phyloP scores from a whole-genome alignment of 2,329 filamentous ascomycete genomes.

The Hypoxylon sp. region DNA sequence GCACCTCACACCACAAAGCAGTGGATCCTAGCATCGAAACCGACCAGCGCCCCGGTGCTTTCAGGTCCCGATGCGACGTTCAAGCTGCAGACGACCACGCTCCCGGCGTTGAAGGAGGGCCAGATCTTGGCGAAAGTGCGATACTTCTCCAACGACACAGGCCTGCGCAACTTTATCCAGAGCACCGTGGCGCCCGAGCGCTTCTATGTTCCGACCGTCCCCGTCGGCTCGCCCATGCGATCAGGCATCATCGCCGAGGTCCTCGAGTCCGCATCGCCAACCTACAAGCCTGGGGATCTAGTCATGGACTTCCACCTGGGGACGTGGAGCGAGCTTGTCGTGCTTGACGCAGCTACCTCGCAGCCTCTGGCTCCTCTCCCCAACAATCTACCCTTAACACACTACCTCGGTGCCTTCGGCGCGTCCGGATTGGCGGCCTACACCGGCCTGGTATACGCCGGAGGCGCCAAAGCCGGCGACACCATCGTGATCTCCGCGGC shows the following conservation, averaged over 20 bases:
- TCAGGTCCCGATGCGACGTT: slow-evolving; percentile 43
- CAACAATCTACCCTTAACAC: slow-evolving; percentile 37
- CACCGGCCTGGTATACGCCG: slow-evolving; percentile 53
- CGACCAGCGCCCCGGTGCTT: slow-evolving; percentile 38
- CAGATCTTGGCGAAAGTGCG: slow-evolving; percentile 40
- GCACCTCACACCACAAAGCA: slow-evolving; percentile 40
- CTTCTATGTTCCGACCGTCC: slow-evolving; percentile 42
- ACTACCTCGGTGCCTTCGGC: slow-evolving; percentile 44
- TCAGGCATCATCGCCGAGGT: slow-evolving; percentile 44
- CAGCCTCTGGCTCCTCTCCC: slow-evolving; percentile 37
- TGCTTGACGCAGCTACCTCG: slow-evolving; percentile 37
- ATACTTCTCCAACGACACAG: slow-evolving; percentile 46
- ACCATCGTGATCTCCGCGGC: slow-evolving; percentile 57
- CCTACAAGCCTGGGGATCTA: slow-evolving; percentile 36
- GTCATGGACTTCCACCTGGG: slow-evolving; percentile 43
- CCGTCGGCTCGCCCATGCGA: slow-evolving; percentile 41
- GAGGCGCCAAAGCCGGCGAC: slow-evolving; percentile 49
- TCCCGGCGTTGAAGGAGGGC: slow-evolving; percentile 39
- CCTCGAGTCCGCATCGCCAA: slow-evolving; percentile 39
- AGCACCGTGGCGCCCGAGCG: slow-evolving; percentile 40
- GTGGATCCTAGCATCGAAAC: slow-evolving; percentile 43
- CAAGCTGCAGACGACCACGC: slow-evolving; percentile 39
- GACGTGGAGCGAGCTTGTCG: slow-evolving; percentile 41
- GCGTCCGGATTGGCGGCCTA: slow-evolving; percentile 54
- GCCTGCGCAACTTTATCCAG: slow-evolving; percentile 44